These are phyloP conservation scores for Pseudogymnoascus sp. DNA, from an alignment of 2,329 filamentous ascomycete genomes.

Conservation along the genomic window DNA sequence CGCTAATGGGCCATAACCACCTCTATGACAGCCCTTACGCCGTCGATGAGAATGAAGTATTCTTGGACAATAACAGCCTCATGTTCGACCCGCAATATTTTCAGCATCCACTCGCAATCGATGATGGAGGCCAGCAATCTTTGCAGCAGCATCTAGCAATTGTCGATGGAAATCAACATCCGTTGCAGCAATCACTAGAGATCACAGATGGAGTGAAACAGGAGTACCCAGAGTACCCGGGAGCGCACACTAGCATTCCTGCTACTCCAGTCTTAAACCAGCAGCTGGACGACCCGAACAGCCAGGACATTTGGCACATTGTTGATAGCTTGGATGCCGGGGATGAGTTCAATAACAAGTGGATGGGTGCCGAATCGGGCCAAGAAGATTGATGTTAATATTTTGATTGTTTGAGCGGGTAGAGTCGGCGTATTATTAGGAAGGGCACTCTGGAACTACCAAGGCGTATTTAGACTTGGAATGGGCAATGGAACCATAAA, in stretches of 20 bases:
- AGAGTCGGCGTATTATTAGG: not conserved
- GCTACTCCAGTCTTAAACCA: constrained; percentile 10
- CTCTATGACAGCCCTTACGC: constrained; percentile 16
- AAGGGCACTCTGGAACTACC: not conserved
- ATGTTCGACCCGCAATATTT: constrained; percentile 17
- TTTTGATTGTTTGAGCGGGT: not conserved
- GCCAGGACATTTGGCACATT: constrained; percentile 26
- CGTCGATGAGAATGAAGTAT: constrained; percentile 17
- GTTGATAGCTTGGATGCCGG: constrained; percentile 23
- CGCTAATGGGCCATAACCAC: constrained; percentile 20
- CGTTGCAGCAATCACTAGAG: not conserved
- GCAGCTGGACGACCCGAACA: constrained; percentile 22
- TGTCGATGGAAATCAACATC: not conserved
- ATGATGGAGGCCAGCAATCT: not conserved
- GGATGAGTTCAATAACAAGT: constrained; percentile 26
- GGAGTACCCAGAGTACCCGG: not conserved
- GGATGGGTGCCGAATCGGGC: constrained; percentile 20
- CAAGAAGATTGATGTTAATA: constrained; percentile 5
- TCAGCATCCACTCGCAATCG: not conserved
- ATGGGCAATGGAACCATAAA: not conserved
- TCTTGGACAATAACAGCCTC: constrained; percentile 17
- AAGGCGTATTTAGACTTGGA: not conserved
- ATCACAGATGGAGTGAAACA: not conserved
- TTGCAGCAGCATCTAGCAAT: not conserved
- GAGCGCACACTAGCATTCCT: not conserved